Conservation (phyloP, 108 stramenopile species). For the Halocafeteria seosinensis region DNA sequence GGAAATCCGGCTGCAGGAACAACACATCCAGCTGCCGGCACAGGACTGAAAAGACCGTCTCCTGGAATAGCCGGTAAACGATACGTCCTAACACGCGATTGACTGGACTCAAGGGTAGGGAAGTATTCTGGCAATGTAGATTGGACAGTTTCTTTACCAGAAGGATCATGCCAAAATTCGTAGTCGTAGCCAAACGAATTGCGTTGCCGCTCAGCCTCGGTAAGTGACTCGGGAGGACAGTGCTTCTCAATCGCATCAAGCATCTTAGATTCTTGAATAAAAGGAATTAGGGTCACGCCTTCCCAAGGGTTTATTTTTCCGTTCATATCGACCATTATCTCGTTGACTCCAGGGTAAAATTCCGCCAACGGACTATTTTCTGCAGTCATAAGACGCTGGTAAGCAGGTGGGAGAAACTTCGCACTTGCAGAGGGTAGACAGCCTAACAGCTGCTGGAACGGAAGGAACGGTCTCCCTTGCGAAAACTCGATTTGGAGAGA, state of each 20-base stretch:
- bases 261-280: slow-evolving; percentile 83
- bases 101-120: slow-evolving; percentile 15
- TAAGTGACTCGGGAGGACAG: slow-evolving; percentile 54
- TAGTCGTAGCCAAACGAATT: slow-evolving; percentile 56
- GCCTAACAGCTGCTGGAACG: slow-evolving; percentile 76
- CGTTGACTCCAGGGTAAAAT: slow-evolving; percentile 49
- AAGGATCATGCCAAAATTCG: slow-evolving; percentile 54
- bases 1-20: slow-evolving; percentile 79
- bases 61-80: slow-evolving; percentile 20
- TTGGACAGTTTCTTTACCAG: slow-evolving; percentile 49
- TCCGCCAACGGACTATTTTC: slow-evolving; percentile 60
- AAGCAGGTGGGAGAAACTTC: slow-evolving; percentile 55
- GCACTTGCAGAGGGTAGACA: slow-evolving; percentile 82
- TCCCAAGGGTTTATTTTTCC: slow-evolving; percentile 97
- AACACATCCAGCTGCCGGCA: slow-evolving; percentile 54
- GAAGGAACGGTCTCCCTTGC: slow-evolving; percentile 58
- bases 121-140: slow-evolving; percentile 61
- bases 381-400: slow-evolving; percentile 70
- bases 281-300: slow-evolving; percentile 89
- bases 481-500: slow-evolving; percentile 12
- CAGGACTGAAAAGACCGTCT: slow-evolving; percentile 52
- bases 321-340: slow-evolving; percentile 86
- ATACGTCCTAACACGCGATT: not conserved
- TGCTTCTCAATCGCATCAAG: slow-evolving; percentile 51
- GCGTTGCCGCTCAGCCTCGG: slow-evolving; percentile 43